These are phyloP conservation scores for Globisporangium apiculatum DNA, from an alignment of 352 stramenopile genomes.

Conservation along the genomic window DNA sequence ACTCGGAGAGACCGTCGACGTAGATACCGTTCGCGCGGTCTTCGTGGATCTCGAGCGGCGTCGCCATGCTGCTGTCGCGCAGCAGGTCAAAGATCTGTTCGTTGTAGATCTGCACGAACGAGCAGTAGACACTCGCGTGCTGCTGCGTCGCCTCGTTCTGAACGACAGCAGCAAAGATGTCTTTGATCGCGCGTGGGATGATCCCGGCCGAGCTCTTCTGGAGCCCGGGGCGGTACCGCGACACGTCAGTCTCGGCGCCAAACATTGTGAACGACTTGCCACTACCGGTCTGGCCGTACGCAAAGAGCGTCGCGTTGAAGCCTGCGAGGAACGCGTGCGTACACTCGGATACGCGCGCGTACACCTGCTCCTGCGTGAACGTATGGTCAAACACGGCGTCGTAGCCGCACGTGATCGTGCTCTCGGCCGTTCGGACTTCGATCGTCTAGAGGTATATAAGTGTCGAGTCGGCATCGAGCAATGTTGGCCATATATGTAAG, in stretches of 20 bases:
- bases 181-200: slow-evolving; percentile 86
- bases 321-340: slow-evolving; percentile 72
- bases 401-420: slow-evolving; percentile 72
- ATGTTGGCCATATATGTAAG: neutral
- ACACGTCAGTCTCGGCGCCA: slow-evolving; percentile 61
- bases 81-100: slow-evolving; percentile 89
- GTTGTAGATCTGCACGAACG: slow-evolving; percentile 91
- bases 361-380: slow-evolving; percentile 73
- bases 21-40: slow-evolving; percentile 84
- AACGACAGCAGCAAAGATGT: slow-evolving; percentile 70
- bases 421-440: slow-evolving; percentile 61
- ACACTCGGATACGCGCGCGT: slow-evolving; percentile 68
- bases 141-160: slow-evolving; percentile 37
- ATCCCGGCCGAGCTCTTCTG: slow-evolving; percentile 80
- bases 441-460: slow-evolving; percentile 37
- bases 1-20: slow-evolving; percentile 89
- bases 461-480: too few relatives aligned
- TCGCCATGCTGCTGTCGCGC: slow-evolving; percentile 69
- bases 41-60: slow-evolving; percentile 80
- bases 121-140: slow-evolving; percentile 55
- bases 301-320: slow-evolving; percentile 83
- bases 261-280: slow-evolving; percentile 89
- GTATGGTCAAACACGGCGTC: slow-evolving; percentile 76
- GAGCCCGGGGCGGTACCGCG: slow-evolving; percentile 62
- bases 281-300: slow-evolving; percentile 79